Conservation (phyloP, 2,329 filamentous ascomycete species). For the Neonectria hederae region DNA sequence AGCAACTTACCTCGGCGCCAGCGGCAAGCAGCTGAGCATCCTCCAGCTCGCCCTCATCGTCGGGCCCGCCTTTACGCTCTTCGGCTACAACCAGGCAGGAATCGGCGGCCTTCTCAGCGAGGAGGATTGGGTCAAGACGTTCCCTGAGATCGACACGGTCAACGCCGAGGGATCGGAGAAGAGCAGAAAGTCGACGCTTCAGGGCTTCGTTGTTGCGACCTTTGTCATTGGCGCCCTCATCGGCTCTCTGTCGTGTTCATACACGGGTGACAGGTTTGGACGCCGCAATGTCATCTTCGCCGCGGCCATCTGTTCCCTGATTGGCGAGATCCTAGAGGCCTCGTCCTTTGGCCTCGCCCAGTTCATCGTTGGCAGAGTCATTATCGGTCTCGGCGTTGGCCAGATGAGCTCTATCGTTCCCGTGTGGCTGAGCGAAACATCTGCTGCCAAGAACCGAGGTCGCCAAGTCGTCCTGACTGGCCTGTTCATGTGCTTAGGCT, state of each 20-base stretch:
- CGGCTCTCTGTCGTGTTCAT: slow-evolving; percentile 53
- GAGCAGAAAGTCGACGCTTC: slow-evolving; percentile 55
- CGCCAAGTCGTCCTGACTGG: slow-evolving; percentile 57
- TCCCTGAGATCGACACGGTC: slow-evolving; percentile 59
- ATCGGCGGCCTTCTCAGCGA: slow-evolving; percentile 76
- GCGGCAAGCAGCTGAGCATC: slow-evolving; percentile 23
- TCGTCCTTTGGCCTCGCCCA: slow-evolving; percentile 53
- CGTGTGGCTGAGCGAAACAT: slow-evolving; percentile 62
- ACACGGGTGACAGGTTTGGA: slow-evolving; percentile 66
- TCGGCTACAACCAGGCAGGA: slow-evolving; percentile 71
- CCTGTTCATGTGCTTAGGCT: slow-evolving; percentile 55
- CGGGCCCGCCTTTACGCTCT: slow-evolving; percentile 55
- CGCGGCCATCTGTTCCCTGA: slow-evolving; percentile 58
- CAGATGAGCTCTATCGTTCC: slow-evolving; percentile 61
- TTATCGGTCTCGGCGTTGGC: slow-evolving; percentile 63
- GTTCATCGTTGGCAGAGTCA: slow-evolving; percentile 55
- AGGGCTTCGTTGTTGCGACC: slow-evolving; percentile 55
- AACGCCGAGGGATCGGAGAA: slow-evolving; percentile 52
- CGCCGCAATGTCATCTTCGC: slow-evolving; percentile 64
- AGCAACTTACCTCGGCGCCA: slow-evolving; percentile 19
- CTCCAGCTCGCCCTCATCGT: slow-evolving; percentile 53
- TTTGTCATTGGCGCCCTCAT: slow-evolving; percentile 67
- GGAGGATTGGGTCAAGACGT: slow-evolving; percentile 64
- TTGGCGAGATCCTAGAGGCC: slow-evolving; percentile 65
- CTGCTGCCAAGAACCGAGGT: slow-evolving; percentile 62